These are phyloP conservation scores for Bocquillonia castaneifolia DNA, from an alignment of 441 rosid genomes.

Conservation along the genomic window DNA sequence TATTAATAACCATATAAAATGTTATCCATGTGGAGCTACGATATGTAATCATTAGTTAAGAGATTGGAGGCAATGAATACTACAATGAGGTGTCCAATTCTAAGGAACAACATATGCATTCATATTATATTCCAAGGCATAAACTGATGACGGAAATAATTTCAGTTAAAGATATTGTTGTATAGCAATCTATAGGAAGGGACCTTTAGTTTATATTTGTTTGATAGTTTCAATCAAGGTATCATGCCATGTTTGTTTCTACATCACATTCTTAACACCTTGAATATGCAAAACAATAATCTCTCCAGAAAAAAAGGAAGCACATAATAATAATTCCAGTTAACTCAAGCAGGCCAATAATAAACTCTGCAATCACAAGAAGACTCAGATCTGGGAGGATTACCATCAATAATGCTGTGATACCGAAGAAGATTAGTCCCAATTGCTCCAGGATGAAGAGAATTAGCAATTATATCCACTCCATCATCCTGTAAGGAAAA, in stretches of 20 bases:
- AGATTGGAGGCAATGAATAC: too few relatives aligned
- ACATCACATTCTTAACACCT: background rate
- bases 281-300: background rate
- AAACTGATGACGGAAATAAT: too few relatives aligned
- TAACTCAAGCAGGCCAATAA: background rate
- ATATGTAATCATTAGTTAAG: too few relatives aligned
- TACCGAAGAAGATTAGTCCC: conserved; percentile 54
- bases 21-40: too few relatives aligned
- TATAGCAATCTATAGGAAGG: background rate
- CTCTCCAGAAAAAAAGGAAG: background rate
- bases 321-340: background rate
- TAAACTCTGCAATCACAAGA: background rate
- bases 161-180: too few relatives aligned
- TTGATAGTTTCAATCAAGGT: background rate
- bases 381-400: background rate
- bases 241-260: background rate
- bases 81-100: too few relatives aligned
- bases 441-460: conserved; percentile 72
- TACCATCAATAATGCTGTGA: conserved; percentile 44
- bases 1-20: too few relatives aligned
- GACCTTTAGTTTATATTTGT: background rate
- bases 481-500: conserved; percentile 46
- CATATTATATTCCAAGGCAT: too few relatives aligned
- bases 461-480: conserved; percentile 58
- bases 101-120: too few relatives aligned